A percentile compares a stretch with the other conserved stretches of the same genome.
Conservation (phyloP, 1,139 yeast species). For the Pichia cactophila region DNA sequence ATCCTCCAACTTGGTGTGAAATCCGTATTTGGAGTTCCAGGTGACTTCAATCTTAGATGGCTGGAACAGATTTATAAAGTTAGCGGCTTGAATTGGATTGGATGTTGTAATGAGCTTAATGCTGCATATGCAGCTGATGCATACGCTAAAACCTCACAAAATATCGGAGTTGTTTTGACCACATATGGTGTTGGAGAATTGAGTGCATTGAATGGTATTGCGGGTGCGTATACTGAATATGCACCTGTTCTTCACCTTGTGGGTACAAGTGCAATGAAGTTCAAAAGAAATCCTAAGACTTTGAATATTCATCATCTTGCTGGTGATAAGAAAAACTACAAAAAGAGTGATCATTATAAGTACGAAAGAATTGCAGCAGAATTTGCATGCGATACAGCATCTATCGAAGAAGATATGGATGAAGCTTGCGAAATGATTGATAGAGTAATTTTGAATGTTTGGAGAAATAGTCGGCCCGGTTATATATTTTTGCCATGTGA, state of each 20-base stretch:
- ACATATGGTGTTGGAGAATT: conserved; percentile 86
- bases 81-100: conserved; percentile 42
- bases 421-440: conserved; percentile 51
- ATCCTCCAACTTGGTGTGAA: conserved; percentile 24
- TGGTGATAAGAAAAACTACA: conserved; percentile 42
- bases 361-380: conserved; percentile 56
- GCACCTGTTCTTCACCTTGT: conserved; percentile 77
- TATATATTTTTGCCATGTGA: conserved; percentile 72
- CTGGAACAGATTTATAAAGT: conserved; percentile 48
- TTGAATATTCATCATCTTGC: conserved; percentile 56
- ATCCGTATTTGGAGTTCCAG: conserved; percentile 41
- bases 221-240: conserved; percentile 77
- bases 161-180: conserved; percentile 42
- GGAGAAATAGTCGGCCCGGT: conserved; percentile 63
- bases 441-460: conserved; percentile 49
- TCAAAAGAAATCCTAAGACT: conserved; percentile 14
- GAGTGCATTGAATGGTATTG: conserved; percentile 75
- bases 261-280: conserved; percentile 52
- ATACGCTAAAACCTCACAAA: conserved; percentile 48
- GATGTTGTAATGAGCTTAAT: conserved; percentile 55
- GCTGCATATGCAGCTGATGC: conserved; percentile 79
- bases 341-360: conserved; percentile 53
- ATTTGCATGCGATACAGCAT: conserved; percentile 46
- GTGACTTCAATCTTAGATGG: conserved; percentile 51
- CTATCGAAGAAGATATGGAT: conserved; percentile 43